Evolutionary conservation across 495 filamentous ascomycete genomes (phyloP).

Genomic region (Rusavskia elegans): DNA sequence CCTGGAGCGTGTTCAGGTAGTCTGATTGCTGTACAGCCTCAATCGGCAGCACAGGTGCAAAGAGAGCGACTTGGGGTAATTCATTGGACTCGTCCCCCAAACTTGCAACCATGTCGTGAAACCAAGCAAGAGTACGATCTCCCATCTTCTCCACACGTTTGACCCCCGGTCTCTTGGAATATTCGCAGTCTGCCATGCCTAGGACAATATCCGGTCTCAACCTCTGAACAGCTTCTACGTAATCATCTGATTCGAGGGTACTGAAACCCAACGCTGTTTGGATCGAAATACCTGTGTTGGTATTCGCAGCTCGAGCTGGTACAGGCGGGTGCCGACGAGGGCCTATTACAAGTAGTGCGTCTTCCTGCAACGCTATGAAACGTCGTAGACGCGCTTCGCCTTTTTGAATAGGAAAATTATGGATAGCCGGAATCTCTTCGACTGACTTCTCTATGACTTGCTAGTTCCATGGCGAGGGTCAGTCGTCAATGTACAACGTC

Average conservation of each 20-base stretch:
- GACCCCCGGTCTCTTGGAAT: constrained; percentile 37
- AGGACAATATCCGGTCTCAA: constrained; percentile 71
- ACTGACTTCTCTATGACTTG: constrained; percentile 63
- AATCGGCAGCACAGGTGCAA: constrained; percentile 70
- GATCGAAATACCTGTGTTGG: constrained; percentile 52
- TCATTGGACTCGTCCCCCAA: constrained; percentile 20
- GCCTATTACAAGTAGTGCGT: constrained; percentile 55
- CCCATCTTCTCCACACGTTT: constrained; percentile 71
- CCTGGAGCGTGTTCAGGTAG: constrained; percentile 53
- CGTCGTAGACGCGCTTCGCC: constrained; percentile 44
- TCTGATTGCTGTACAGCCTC: constrained; percentile 55
- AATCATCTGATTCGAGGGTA: constrained; percentile 48
- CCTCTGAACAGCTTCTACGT: constrained; percentile 39
- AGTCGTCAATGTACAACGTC: background rate
- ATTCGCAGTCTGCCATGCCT: constrained; percentile 58
- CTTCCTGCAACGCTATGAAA: constrained; percentile 47
- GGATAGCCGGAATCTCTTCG: constrained; percentile 34
- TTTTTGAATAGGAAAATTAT: constrained; percentile 23
- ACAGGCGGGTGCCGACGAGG: constrained; percentile 66
- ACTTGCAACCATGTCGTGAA: constrained; percentile 34
- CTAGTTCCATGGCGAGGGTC: constrained; percentile 14
- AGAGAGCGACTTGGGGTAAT: constrained; percentile 30
- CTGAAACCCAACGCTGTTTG: constrained; percentile 74
- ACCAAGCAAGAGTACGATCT: constrained; percentile 64
- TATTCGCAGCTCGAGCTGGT: constrained; percentile 54